Conservation (phyloP, 108 stramenopile genomes). For the Skeletonema menzelii region DNA sequence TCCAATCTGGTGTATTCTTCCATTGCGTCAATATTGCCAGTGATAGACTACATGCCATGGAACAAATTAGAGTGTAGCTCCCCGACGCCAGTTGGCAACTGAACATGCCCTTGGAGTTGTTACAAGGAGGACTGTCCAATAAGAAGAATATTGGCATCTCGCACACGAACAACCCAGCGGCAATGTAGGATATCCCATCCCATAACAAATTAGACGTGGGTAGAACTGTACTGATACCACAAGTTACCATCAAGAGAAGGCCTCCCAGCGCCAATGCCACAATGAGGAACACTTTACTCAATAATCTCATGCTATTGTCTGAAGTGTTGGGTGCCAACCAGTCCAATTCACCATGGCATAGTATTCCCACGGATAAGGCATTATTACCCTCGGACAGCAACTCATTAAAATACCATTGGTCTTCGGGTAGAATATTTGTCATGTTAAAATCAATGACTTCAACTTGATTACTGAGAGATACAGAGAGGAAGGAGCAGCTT, state of each 20-base stretch:
- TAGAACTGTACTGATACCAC: conserved; percentile 25
- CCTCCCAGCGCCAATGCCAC: conserved; percentile 9
- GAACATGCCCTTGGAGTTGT: not conserved
- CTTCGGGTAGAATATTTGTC: not conserved
- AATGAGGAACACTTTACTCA: conserved; percentile 23
- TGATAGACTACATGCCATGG: conserved; percentile 18
- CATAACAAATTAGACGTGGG: conserved; percentile 7
- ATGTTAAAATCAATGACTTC: not conserved
- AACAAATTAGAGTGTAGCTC: conserved; percentile 24
- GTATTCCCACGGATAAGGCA: conserved; percentile 4
- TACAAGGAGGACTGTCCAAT: conserved; percentile 17
- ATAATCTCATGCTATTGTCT: not conserved
- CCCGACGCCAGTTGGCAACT: conserved; percentile 15
- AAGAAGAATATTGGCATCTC: conserved; percentile 29
- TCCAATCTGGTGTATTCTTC: conserved; percentile 43
- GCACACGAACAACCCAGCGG: conserved; percentile 12
- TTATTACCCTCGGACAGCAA: not conserved
- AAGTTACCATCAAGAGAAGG: not conserved
- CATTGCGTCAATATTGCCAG: conserved; percentile 24
- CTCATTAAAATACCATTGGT: not conserved
- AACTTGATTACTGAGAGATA: not conserved
- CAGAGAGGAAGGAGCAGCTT: not conserved
- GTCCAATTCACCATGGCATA: conserved; percentile 1
- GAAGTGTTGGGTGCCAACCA: not conserved
- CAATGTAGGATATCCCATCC: conserved; percentile 19